Evolutionary conservation across 1,284 basidiomycete species (phyloP).

Genomic region (Cryptococcus depauperatus): DNA sequence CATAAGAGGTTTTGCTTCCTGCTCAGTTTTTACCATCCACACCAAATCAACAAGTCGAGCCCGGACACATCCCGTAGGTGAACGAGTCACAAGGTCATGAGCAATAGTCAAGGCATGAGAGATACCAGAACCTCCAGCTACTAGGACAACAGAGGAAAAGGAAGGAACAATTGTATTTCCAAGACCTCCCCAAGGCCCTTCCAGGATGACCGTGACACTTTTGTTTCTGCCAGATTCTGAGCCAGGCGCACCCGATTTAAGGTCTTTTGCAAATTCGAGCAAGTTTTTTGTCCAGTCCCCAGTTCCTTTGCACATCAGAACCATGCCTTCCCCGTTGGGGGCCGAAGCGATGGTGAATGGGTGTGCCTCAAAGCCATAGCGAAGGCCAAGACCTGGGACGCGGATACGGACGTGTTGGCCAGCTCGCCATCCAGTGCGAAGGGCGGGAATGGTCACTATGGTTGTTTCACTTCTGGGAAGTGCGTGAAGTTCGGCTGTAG

Average conservation of each 20-base stretch:
- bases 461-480: slow-evolving; percentile 34
- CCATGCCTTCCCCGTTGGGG: slow-evolving; percentile 36
- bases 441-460: slow-evolving; percentile 32
- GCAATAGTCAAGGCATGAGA: slow-evolving; percentile 34
- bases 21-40: slow-evolving; percentile 34
- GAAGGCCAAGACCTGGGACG: slow-evolving; percentile 28
- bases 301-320: slow-evolving; percentile 37
- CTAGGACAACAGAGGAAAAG: slow-evolving; percentile 36
- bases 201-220: slow-evolving; percentile 22
- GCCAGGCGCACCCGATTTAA: background rate
- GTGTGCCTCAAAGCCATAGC: slow-evolving; percentile 34
- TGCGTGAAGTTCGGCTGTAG: slow-evolving; percentile 33
- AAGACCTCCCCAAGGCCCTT: slow-evolving; percentile 42
- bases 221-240: slow-evolving; percentile 2
- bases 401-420: slow-evolving; percentile 46
- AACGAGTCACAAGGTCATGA: slow-evolving; percentile 30
- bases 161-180: slow-evolving; percentile 37
- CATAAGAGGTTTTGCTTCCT: slow-evolving; percentile 32
- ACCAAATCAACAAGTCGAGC: slow-evolving; percentile 44
- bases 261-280: slow-evolving; percentile 20
- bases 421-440: slow-evolving; percentile 44
- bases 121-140: slow-evolving; percentile 42
- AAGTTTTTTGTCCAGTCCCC: slow-evolving; percentile 41
- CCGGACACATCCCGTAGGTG: slow-evolving; percentile 33
- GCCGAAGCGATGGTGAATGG: slow-evolving; percentile 46